Evolutionary conservation across 768 basidiomycete species (phyloP).

Genomic region (Lactifluus piperatus): DNA sequence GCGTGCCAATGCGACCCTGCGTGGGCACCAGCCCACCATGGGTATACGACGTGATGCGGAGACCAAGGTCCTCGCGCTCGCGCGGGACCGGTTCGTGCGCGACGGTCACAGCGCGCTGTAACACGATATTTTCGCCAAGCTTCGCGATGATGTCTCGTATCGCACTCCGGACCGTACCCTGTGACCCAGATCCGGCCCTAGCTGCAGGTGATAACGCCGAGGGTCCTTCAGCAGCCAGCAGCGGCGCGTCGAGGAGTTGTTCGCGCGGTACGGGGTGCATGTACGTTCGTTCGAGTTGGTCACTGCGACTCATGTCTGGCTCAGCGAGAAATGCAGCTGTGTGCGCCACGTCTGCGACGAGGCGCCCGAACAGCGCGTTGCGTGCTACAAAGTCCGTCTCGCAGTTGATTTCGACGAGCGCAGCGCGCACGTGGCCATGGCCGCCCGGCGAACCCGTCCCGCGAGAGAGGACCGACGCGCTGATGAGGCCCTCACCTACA

Average conservation of each 20-base stretch:
- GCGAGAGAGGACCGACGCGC: slow-evolving; percentile 62
- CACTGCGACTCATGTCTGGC: slow-evolving; percentile 21
- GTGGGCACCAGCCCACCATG: slow-evolving; percentile 11
- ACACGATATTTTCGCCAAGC: slow-evolving; percentile 69
- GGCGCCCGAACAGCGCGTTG: slow-evolving; percentile 69
- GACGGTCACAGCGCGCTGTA: slow-evolving; percentile 45
- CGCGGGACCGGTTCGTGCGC: slow-evolving; percentile 23
- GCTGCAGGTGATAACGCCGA: neutral
- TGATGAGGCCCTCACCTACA: slow-evolving; percentile 73
- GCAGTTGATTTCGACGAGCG: slow-evolving; percentile 89
- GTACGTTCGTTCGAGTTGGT: slow-evolving; percentile 23
- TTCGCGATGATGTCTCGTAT: slow-evolving; percentile 65
- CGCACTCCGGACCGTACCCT: slow-evolving; percentile 44
- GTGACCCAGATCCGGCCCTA: slow-evolving; percentile 16
- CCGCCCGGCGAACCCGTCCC: slow-evolving; percentile 37
- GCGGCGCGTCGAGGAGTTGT: slow-evolving; percentile 51
- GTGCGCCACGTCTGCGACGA: slow-evolving; percentile 74
- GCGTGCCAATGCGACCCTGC: slow-evolving; percentile 16
- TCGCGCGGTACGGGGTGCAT: slow-evolving; percentile 47
- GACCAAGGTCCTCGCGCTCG: neutral
- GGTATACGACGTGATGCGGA: slow-evolving; percentile 15
- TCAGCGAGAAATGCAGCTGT: slow-evolving; percentile 69
- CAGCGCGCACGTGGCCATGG: slow-evolving; percentile 53
- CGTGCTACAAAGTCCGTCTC: slow-evolving; percentile 95
- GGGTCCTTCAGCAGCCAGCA: slow-evolving; percentile 37